Evolutionary conservation across 2,329 filamentous ascomycete genomes (phyloP), one percentile per base, ranked within the genome.

Genomic region (Neofusicoccum cordaticola): DNA sequence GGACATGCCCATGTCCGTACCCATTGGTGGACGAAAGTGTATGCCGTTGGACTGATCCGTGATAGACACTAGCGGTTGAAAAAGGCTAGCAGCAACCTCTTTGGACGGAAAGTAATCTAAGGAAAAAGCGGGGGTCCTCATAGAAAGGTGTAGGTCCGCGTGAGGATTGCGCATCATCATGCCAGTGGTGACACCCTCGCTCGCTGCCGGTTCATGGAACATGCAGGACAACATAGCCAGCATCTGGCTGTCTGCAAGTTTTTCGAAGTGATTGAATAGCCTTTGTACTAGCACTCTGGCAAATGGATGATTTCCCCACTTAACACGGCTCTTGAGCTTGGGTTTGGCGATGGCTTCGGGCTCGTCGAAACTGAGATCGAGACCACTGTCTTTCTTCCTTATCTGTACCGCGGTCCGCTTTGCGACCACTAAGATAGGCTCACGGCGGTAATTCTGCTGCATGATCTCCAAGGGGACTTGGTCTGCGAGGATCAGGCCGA

Each of bases 401-500:
- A 82, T 78, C 37, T 82, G 78, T 1, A 84, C 78, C 7, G 87
- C 79, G 34, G 84, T 83, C 66, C 89, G 83, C 67, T 84, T 86
- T 15, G 90, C 90, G 67, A 93, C 86, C 6, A 93, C 84, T 34
- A 92, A 78, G 53, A 90, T 84, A 2, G 86, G 88, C 66, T 89
- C 82, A 8, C 82, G 81, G 45, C 82, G 80, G 67, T 83, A 80
- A 35, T 82, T 78, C 64, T 84, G 82, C 3, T 83, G 80, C 48
- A 90, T 78, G 31, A 91, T 79, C 69, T 90, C 84, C 3, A 94
- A 80, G 1, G 90, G 90, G 34, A 93, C 88, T 50, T 92, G 87
- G 69, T 91, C 90, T 68, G 88, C 87, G 51, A 98, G 80, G 5
- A 98, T 82, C 65, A 97, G 81, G 17, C 87, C 89, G 63, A 92